phyloP scores from a whole-genome alignment of 495 filamentous ascomycete genomes.

The Neurospora sp. region DNA sequence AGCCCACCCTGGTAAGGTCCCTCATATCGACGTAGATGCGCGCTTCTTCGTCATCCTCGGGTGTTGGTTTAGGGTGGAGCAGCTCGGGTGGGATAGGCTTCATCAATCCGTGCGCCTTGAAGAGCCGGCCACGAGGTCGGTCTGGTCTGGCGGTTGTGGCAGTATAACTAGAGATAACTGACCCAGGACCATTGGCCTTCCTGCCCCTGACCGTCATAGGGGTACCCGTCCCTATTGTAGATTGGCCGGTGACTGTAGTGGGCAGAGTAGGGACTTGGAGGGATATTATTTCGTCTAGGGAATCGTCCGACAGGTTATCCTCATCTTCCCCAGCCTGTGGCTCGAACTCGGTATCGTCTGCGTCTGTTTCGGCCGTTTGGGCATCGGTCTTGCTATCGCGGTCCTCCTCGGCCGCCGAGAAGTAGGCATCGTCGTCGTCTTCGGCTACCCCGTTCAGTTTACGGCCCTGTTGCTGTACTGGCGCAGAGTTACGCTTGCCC shows the following conservation, averaged over 20 bases:
- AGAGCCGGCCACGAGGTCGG: constrained; percentile 46
- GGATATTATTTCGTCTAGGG: constrained; percentile 72
- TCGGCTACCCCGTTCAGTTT: constrained; percentile 52
- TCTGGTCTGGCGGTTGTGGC: constrained; percentile 63
- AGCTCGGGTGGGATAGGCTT: constrained; percentile 63
- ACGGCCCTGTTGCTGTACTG: constrained; percentile 24
- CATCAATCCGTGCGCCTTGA: constrained; percentile 70
- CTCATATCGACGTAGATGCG: constrained; percentile 81
- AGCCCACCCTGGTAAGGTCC: constrained; percentile 76
- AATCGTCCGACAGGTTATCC: constrained; percentile 63
- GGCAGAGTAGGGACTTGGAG: constrained; percentile 69
- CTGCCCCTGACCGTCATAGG: constrained; percentile 53
- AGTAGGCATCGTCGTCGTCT: constrained; percentile 71
- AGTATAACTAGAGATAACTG: constrained; percentile 76
- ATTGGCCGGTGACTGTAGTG: constrained; percentile 54
- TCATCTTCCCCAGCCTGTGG: constrained; percentile 48
- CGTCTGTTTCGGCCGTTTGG: constrained; percentile 30
- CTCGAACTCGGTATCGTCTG: constrained; percentile 39
- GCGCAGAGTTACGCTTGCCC: constrained; percentile 23
- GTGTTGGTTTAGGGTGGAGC: constrained; percentile 67
- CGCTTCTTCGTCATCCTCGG: constrained; percentile 74
- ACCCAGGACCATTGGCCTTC: constrained; percentile 61
- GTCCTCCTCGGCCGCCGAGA: constrained; percentile 67
- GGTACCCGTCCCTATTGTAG: constrained; percentile 59
- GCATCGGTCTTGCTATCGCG: constrained; percentile 36